phyloP scores from a whole-genome alignment of 2,329 filamentous ascomycete genomes.

The Onygenales sp. region DNA sequence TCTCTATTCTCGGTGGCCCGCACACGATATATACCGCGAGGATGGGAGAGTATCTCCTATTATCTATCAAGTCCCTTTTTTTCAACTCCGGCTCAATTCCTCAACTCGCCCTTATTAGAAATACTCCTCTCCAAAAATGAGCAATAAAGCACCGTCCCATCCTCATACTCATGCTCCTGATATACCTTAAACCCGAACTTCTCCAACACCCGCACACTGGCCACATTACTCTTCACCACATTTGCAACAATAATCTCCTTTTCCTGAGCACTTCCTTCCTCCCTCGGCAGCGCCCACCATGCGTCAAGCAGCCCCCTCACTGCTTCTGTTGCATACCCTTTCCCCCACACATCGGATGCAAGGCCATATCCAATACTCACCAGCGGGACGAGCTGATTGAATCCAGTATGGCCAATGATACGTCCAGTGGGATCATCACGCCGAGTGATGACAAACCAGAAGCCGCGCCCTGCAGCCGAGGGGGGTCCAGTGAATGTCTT shows the following conservation, averaged over 20 bases:
- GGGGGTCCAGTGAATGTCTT: conserved; percentile 5
- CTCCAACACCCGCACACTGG: conserved; percentile 8
- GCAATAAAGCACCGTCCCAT: background rate
- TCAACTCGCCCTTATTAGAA: no score
- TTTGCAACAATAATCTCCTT: conserved; percentile 7
- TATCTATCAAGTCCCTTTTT: no score
- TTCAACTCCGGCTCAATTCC: no score
- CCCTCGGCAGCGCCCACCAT: conserved; percentile 10
- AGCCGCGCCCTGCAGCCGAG: background rate
- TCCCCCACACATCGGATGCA: conserved; percentile 2
- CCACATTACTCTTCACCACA: conserved; percentile 5
- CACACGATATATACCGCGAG: no score
- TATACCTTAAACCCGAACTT: conserved; percentile 10
- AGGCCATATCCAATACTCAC: conserved; percentile 10
- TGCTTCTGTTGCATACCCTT: conserved; percentile 11
- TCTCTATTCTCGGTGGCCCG: no score
- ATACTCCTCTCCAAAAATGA: no score
- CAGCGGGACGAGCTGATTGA: conserved; percentile 7
- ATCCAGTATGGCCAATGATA: conserved; percentile 6
- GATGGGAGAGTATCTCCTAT: no score
- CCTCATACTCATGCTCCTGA: conserved; percentile 2
- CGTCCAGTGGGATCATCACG: conserved; percentile 2
- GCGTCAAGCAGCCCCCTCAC: conserved; percentile 3
- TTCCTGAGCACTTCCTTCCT: background rate
- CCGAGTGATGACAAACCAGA: conserved; percentile 5